Evolutionary conservation across 2,329 filamentous ascomycete genomes (phyloP).

Genomic region (Phoma sp.): DNA sequence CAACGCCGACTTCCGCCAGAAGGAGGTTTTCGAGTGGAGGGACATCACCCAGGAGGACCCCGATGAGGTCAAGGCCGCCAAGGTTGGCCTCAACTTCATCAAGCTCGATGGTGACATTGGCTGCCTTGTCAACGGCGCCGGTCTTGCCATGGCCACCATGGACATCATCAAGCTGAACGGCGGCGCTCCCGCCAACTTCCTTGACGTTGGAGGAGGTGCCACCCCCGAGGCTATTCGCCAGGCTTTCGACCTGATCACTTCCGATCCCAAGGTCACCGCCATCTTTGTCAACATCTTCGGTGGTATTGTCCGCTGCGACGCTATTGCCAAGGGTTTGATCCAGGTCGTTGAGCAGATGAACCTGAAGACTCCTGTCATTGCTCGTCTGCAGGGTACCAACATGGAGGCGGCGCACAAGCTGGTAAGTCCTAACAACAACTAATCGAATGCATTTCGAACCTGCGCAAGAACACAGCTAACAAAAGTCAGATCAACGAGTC

Average conservation of each 20-base stretch:
- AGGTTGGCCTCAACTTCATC: slow-evolving; percentile 98
- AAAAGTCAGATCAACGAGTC: slow-evolving; percentile 80
- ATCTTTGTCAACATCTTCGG: slow-evolving; percentile 99
- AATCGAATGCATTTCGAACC: neutral
- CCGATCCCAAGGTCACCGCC: slow-evolving; percentile 95
- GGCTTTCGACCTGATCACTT: slow-evolving; percentile 98
- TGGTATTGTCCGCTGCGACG: slow-evolving; percentile 97
- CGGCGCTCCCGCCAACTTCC: slow-evolving; percentile 94
- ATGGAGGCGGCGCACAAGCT: slow-evolving; percentile 90
- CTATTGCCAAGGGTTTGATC: slow-evolving; percentile 95
- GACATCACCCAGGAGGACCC: slow-evolving; percentile 95
- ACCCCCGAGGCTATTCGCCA: slow-evolving; percentile 96
- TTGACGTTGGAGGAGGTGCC: slow-evolving; percentile 97
- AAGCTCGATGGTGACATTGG: slow-evolving; percentile 99
- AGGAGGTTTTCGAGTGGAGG: slow-evolving; percentile 93
- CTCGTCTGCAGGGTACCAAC: slow-evolving; percentile 97
- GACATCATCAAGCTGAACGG: slow-evolving; percentile 99
- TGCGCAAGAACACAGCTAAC: slow-evolving; percentile 10
- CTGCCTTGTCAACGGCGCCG: slow-evolving; percentile 98
- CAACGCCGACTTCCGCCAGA: slow-evolving; percentile 97
- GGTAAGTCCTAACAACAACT: slow-evolving; percentile 50
- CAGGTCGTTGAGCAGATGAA: slow-evolving; percentile 93
- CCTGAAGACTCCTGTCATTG: slow-evolving; percentile 95
- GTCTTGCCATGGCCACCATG: slow-evolving; percentile 99
- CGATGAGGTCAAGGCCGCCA: slow-evolving; percentile 94